Conservation (phyloP, 257 asterid genomes). For the Asclepias syriaca region DNA sequence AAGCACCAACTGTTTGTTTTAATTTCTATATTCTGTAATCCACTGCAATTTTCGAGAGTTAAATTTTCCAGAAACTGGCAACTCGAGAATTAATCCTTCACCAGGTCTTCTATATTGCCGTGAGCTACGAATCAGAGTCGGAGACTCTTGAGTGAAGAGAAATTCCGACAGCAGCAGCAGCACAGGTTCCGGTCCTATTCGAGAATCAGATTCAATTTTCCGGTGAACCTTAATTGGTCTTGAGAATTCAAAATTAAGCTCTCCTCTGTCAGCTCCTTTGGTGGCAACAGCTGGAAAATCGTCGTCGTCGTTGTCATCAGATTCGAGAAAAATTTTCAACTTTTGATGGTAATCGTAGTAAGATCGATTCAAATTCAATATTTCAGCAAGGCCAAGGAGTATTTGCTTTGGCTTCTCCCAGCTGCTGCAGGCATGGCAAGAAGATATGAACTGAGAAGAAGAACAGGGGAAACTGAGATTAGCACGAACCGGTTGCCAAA, state of each 20-base stretch:
- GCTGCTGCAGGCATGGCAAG: neutral
- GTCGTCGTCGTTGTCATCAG: neutral
- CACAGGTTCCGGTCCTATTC: neutral
- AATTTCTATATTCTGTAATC: conserved; percentile 8
- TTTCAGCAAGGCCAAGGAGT: neutral
- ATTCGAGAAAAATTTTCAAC: conserved; percentile 4
- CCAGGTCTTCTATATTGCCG: neutral
- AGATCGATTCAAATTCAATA: neutral
- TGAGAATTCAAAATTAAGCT: conserved; percentile 14
- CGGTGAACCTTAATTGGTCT: neutral
- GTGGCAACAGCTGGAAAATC: neutral
- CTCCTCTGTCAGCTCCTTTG: neutral
- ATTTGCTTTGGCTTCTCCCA: neutral
- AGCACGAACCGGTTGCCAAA: neutral
- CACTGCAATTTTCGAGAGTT: conserved; percentile 12
- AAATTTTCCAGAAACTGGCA: conserved; percentile 8
- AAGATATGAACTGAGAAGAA: neutral
- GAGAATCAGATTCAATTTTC: conserved; percentile 11
- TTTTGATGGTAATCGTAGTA: neutral
- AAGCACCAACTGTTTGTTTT: conserved; percentile 2
- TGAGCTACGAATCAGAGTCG: conserved; percentile 5
- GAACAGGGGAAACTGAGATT: neutral
- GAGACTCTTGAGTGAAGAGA: conserved; percentile 7
- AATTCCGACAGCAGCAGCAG: neutral
- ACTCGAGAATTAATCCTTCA: conserved; percentile 7